Percentiles rank a stretch among this genome's conserved stretches.
Evolutionary conservation across 2,329 filamentous ascomycete species (phyloP).

Genomic region (Phyllosticta capitalensis): DNA sequence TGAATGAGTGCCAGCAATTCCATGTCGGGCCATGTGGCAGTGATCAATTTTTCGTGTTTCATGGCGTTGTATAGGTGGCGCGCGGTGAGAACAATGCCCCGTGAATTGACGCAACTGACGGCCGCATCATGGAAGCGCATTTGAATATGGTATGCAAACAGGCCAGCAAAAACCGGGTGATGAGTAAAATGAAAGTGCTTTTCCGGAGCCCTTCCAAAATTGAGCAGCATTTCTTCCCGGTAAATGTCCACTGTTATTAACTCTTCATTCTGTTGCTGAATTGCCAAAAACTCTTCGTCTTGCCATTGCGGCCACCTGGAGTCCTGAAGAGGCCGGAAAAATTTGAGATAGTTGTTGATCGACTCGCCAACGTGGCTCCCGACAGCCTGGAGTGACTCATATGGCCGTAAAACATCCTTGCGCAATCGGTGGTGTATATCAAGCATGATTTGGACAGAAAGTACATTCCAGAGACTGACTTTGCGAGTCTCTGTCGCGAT

Average conservation of each 20-base stretch:
- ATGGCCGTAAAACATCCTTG: conserved; percentile 11
- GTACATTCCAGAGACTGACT: conserved; percentile 18
- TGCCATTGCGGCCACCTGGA: too few relatives aligned
- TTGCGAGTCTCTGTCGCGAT: conserved; percentile 20
- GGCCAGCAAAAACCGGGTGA: conserved; percentile 24
- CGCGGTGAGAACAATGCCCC: conserved; percentile 28
- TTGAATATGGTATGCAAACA: conserved; percentile 28
- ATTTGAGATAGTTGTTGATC: too few relatives aligned
- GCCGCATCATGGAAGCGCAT: too few relatives aligned
- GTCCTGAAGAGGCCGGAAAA: too few relatives aligned
- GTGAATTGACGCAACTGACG: too few relatives aligned
- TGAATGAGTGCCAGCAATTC: not conserved
- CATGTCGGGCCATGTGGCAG: not conserved
- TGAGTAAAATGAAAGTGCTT: conserved; percentile 12
- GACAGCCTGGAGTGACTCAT: conserved; percentile 6
- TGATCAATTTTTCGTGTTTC: not conserved
- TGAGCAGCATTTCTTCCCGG: too few relatives aligned
- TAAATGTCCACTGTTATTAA: too few relatives aligned
- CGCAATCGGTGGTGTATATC: conserved; percentile 27
- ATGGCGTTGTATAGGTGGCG: conserved; percentile 37
- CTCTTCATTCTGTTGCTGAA: too few relatives aligned
- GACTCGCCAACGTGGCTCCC: not conserved
- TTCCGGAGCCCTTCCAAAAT: not conserved
- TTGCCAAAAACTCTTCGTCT: too few relatives aligned
- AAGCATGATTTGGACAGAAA: conserved; percentile 26